Conservation (phyloP, 2,329 filamentous ascomycete genomes). For the Geoglossum cookeanum region DNA sequence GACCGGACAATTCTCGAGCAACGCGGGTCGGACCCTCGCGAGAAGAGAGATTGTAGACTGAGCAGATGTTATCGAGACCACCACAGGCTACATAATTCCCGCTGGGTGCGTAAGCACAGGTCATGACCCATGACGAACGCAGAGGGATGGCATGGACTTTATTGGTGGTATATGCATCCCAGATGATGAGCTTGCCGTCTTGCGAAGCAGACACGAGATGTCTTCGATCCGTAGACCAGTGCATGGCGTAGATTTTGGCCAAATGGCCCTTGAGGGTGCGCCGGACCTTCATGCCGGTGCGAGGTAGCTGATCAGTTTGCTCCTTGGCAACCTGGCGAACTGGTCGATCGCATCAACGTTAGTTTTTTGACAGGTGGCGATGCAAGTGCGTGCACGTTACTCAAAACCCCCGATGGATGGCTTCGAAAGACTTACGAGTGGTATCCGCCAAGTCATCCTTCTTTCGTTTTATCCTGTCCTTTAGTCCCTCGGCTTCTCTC, state of each 20-base stretch:
- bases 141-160: constrained; percentile 98
- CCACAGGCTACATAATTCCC: constrained; percentile 97
- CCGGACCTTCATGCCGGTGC: constrained; percentile 94
- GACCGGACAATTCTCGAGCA: constrained; percentile 84
- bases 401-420: background rate
- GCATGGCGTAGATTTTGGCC: constrained; percentile 99
- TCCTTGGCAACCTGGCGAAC: constrained; percentile 85
- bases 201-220: constrained; percentile 96
- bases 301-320: constrained; percentile 78
- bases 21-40: constrained; percentile 94
- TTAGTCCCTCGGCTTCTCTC: constrained; percentile 91
- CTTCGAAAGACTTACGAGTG: constrained; percentile 51
- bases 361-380: background rate
- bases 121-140: constrained; percentile 99
- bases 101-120: constrained; percentile 93
- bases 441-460: constrained; percentile 99
- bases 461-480: constrained; percentile 98
- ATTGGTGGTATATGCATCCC: constrained; percentile 99
- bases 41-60: constrained; percentile 96
- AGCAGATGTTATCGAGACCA: constrained; percentile 98
- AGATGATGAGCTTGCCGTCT: constrained; percentile 98
- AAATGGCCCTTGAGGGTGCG: constrained; percentile 93
- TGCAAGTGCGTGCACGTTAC: background rate
- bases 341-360: constrained; percentile 20
- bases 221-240: constrained; percentile 96